These are phyloP conservation scores for Saccharomycopsis sp. DNA, from an alignment of 805 yeast genomes.

Conservation along the genomic window DNA sequence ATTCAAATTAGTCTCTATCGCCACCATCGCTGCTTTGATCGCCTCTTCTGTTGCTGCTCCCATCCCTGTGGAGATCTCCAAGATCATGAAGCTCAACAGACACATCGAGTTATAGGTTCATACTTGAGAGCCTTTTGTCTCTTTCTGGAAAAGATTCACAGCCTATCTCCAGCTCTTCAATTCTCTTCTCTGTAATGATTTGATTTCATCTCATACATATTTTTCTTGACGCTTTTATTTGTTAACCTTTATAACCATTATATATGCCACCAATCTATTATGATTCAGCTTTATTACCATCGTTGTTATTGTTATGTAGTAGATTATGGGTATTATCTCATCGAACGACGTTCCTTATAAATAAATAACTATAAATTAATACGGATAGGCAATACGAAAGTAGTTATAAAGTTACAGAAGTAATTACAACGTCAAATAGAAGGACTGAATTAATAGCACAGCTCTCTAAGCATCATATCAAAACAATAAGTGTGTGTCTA, in stretches of 20 bases:
- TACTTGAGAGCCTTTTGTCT: too few species aligned
- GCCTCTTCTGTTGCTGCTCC: slow-evolving; percentile 2
- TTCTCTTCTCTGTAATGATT: background rate
- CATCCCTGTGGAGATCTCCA: background rate
- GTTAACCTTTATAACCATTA: background rate
- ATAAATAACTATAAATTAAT: too few species aligned
- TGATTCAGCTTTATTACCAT: background rate
- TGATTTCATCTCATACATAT: background rate
- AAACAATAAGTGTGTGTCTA: too few species aligned
- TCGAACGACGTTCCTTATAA: background rate
- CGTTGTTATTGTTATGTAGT: background rate
- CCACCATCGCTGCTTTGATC: slow-evolving; percentile 7
- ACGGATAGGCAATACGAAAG: background rate
- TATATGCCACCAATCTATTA: background rate
- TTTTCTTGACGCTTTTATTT: background rate
- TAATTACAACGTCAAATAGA: too few species aligned
- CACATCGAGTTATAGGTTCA: background rate
- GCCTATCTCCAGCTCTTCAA: background rate
- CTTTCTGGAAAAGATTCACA: background rate
- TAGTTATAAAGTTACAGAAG: background rate
- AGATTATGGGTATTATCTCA: too few species aligned
- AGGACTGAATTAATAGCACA: too few species aligned
- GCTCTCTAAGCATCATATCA: too few species aligned
- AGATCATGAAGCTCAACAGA: background rate
- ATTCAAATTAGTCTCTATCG: slow-evolving; percentile 9